Conservation (phyloP, 805 yeast species). For the Yarrowia bubula region DNA sequence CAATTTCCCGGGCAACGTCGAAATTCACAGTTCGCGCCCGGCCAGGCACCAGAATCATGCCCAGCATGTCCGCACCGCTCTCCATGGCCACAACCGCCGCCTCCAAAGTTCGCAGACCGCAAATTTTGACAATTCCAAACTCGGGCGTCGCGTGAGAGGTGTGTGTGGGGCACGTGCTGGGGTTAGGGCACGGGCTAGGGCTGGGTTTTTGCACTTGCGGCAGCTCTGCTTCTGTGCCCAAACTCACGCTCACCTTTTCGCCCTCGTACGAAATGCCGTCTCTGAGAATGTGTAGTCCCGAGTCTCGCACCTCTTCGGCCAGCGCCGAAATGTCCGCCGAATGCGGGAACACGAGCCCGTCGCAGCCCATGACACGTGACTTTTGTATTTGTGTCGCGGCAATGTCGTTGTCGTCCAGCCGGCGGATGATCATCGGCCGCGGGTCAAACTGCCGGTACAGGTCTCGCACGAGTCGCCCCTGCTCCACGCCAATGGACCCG, state of each 20-base stretch:
- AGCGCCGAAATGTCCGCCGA: neutral
- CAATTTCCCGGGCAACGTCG: constrained; percentile 49
- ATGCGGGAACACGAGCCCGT: constrained; percentile 11
- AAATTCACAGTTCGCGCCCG: constrained; percentile 65
- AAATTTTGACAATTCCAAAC: constrained; percentile 62
- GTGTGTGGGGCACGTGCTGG: neutral
- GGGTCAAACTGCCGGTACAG: constrained; percentile 12
- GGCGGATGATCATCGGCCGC: constrained; percentile 15
- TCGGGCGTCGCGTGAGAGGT: neutral
- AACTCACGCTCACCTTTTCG: constrained; percentile 11
- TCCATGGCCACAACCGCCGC: constrained; percentile 72
- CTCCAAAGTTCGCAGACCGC: constrained; percentile 70
- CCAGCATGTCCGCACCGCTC: constrained; percentile 72
- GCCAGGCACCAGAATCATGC: constrained; percentile 83
- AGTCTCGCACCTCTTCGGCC: neutral
- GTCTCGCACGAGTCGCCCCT: constrained; percentile 7
- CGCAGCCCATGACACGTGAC: constrained; percentile 20
- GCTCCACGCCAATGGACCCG: constrained; percentile 2
- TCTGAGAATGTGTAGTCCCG: neutral
- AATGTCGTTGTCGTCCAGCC: neutral
- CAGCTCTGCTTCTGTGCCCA: neutral
- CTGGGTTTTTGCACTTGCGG: neutral
- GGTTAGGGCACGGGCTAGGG: neutral
- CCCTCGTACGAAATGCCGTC: constrained; percentile 1
- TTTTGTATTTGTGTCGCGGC: constrained; percentile 7